Evolutionary conservation across 768 basidiomycete species (phyloP), one percentile per base, ranked within the genome.

Genomic region (Trametes cinnabarina): DNA sequence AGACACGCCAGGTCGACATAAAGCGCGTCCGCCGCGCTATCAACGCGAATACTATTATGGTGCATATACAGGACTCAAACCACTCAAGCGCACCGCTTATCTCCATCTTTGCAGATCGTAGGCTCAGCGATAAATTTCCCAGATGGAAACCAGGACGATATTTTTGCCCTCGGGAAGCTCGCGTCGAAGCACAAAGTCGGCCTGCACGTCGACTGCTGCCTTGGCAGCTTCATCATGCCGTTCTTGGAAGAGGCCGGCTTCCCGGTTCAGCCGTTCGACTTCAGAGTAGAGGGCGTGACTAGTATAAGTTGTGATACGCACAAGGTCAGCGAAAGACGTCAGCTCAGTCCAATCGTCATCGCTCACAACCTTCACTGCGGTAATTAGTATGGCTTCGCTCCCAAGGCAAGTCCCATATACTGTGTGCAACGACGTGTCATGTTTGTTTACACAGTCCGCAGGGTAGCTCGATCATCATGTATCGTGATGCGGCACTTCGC

Each of bases 391-490:
- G 94, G 92, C 19, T 97, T 96, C 71, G 86, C 94, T 20, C 94
- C 94, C 14, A 98, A 98, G 80, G 92, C 86, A 37, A 41, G 53
- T 49, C 17, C 23, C 3, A 6, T n/a, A 17, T 19, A 26, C 39
- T 10, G 25, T 12, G 23, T 28, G 14, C 22, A 19, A 22, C 3
- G 22, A 43, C 17, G n/a, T n/a, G n/a, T n/a, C n/a, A n/a, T n/a
- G n/a, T n/a, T 19, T 30, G 57, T 5, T 42, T 48, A 35, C 47
- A 39, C 28, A 42, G 11, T 43, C 58, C 50, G 4, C 62, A 94
- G 90, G 95, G 88, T 51, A 86, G 90, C 12, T 97, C 94, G 15
- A 92, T 97, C 40, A 86, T 98, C 66, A 97, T 98, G 94, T 98
- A 97, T 74, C 84, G 87, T 17, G 78, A 86, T 37, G 78, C 86